Evolutionary conservation across 805 yeast species (phyloP).

Genomic region (Lipomyces spencermartinsiae): DNA sequence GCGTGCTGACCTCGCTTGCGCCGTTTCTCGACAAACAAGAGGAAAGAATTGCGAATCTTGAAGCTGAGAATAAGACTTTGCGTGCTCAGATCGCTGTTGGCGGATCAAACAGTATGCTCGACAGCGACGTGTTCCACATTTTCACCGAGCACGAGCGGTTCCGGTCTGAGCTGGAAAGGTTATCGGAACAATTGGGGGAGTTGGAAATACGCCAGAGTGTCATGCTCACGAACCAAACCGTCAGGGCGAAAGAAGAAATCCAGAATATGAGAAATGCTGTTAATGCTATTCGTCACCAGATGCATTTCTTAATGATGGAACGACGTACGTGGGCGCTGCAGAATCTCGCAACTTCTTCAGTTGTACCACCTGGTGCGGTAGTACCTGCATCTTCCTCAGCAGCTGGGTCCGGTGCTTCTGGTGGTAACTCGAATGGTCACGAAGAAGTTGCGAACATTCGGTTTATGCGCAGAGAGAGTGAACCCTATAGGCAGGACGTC

Average conservation of each 20-base stretch:
- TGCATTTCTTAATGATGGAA: conserved; percentile 45
- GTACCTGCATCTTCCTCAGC: background rate
- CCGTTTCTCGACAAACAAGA: conserved; percentile 43
- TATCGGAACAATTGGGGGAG: conserved; percentile 44
- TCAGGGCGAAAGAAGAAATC: conserved; percentile 46
- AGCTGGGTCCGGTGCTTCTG: background rate
- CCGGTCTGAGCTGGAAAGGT: conserved; percentile 46
- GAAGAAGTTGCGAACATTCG: background rate
- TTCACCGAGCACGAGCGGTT: conserved; percentile 47
- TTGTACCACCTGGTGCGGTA: background rate
- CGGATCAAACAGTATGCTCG: conserved; percentile 17
- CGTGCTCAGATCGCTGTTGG: conserved; percentile 42
- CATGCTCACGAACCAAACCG: conserved; percentile 46
- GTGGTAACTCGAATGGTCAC: background rate
- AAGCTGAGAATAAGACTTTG: conserved; percentile 46
- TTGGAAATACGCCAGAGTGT: conserved; percentile 46
- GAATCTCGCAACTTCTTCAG: conserved; percentile 10
- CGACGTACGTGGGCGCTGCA: conserved; percentile 40
- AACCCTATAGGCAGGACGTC: conserved; percentile 33
- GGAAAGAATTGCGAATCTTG: conserved; percentile 42
- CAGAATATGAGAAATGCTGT: conserved; percentile 43
- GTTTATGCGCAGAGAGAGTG: conserved; percentile 20
- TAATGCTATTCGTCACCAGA: conserved; percentile 48
- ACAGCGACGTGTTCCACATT: conserved; percentile 41
- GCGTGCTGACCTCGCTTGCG: conserved; percentile 42